Conservation (phyloP, 2,329 filamentous ascomycete species). For the Aspergillus sp. region DNA sequence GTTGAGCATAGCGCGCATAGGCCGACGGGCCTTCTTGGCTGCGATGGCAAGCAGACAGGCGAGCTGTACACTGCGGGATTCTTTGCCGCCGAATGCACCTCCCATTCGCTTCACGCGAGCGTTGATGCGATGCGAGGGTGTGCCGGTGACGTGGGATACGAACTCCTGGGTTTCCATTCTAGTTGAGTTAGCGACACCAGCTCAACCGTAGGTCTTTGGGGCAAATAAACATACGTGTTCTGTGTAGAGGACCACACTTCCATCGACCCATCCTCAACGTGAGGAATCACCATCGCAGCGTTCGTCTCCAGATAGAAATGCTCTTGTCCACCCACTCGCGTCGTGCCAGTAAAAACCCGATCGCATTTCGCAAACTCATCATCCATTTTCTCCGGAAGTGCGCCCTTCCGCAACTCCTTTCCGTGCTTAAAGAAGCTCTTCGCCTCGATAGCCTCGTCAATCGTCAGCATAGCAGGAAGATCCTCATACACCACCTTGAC, state of each 20-base stretch:
- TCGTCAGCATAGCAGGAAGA: conserved; percentile 76
- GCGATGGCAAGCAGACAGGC: conserved; percentile 74
- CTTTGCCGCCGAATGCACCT: conserved; percentile 85
- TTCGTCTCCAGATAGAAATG: conserved; percentile 93
- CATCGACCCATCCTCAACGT: conserved; percentile 82
- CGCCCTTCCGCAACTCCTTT: conserved; percentile 72
- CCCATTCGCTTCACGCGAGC: conserved; percentile 79
- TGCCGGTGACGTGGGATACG: conserved; percentile 70
- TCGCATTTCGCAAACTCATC: conserved; percentile 6
- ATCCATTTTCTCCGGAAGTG: conserved; percentile 3
- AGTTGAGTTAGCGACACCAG: conserved; percentile 17
- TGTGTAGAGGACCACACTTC: conserved; percentile 84
- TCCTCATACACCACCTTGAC: conserved; percentile 84
- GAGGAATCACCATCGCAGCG: conserved; percentile 74
- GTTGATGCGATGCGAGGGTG: conserved; percentile 78
- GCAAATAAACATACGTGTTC: conserved; percentile 62
- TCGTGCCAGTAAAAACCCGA: conserved; percentile 23
- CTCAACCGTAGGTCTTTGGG: not conserved
- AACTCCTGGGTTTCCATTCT: conserved; percentile 64
- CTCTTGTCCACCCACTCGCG: conserved; percentile 63
- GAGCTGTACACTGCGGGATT: conserved; percentile 74
- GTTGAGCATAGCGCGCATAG: conserved; percentile 83
- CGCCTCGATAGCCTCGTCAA: conserved; percentile 81
- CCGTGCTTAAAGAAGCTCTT: conserved; percentile 78
- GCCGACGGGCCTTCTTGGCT: conserved; percentile 72